A percentile compares a stretch with the other conserved stretches of the same genome.
Conservation (phyloP, 2,329 filamentous ascomycete species). For the Madurella fahalii region DNA sequence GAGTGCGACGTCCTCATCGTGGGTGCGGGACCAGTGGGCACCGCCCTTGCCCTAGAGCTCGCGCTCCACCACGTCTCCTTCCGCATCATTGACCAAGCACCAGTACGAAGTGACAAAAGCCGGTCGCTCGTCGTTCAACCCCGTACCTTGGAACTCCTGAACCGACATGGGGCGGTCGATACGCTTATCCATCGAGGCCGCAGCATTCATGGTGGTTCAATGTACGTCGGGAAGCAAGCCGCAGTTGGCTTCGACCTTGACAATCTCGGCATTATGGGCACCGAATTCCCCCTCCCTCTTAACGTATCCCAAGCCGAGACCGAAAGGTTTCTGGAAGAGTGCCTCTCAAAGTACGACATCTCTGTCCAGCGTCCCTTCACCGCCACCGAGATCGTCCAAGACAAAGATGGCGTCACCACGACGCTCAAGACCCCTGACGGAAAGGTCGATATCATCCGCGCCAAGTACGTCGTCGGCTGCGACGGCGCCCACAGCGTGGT, state of each 20-base stretch:
- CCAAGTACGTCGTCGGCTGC: constrained; percentile 43
- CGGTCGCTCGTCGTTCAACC: constrained; percentile 45
- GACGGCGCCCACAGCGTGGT: constrained; percentile 45
- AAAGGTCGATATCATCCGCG: constrained; percentile 26
- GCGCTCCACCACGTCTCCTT: constrained; percentile 32
- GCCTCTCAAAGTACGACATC: constrained; percentile 27
- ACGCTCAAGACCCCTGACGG: constrained; percentile 21
- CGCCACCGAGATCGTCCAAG: constrained; percentile 30
- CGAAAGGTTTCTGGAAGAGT: constrained; percentile 32
- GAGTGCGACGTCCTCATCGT: constrained; percentile 39
- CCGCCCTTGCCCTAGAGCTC: constrained; percentile 40
- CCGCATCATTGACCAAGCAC: constrained; percentile 36
- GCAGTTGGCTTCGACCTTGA: constrained; percentile 31
- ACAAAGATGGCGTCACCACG: constrained; percentile 29
- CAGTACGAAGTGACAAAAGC: constrained; percentile 34
- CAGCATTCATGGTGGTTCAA: constrained; percentile 34
- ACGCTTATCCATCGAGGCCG: constrained; percentile 36
- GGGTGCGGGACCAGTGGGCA: constrained; percentile 43
- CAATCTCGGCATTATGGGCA: constrained; percentile 31
- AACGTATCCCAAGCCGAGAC: constrained; percentile 35
- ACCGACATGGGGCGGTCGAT: constrained; percentile 39
- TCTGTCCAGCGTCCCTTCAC: constrained; percentile 30
- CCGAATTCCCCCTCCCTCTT: constrained; percentile 30
- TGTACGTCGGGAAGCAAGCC: constrained; percentile 35
- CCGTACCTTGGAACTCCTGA: constrained; percentile 47